Base-by-base conservation (phyloP, 257 asterid species). In the Striga asiatica region DNA sequence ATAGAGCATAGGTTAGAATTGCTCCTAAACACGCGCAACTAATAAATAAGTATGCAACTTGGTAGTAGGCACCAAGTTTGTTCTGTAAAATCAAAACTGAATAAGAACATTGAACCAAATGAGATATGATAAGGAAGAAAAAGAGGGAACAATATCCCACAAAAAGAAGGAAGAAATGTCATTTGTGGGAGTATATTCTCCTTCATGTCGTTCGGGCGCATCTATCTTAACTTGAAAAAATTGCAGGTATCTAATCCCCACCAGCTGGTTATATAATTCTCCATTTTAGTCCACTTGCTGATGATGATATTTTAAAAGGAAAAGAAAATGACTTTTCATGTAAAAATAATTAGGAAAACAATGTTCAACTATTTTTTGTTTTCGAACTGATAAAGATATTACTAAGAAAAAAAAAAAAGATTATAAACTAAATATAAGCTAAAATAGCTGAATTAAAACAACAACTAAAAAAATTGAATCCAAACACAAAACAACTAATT, bases 191-290 rank as follows among this genome's bases (percentile, higher is more conserved):
- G 61, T 76, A 39, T 66, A 70, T 71, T 69, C 56, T 64, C 57
- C 49, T 49, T 65, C 5, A 27, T 27, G 32, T 27, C 3, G 32
- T 27, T 27, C 5, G 32, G 3, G 70, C 57, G 78, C 62, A 66
- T 66, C 71, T 72, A 67, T 69, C 78, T 62, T 71, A 73, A 70
- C 63, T 60, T 62, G 68, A 62, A 73, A 48, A 66, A 75, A 66
- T 67, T 67, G 72, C 24, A 17, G 84, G 76, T n/a, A 84, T 81
- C 78, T 77, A 84, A 81, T 81, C 84, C 79, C 68, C 71, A 55
- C 79, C 66, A 79, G 71, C 75, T 71, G 75, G 68, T 2, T 66
- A n/a, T 47, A 46, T 34, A 75, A 67, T 67, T 60, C 56, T 62
- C 66, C 46, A 35, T 50, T 47, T 23, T 50, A 46, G 67, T 76